Percentiles rank a stretch among this genome's conserved stretches.
Conservation (phyloP, 2,329 filamentous ascomycete species). For the Hymenoscyphus occultus region DNA sequence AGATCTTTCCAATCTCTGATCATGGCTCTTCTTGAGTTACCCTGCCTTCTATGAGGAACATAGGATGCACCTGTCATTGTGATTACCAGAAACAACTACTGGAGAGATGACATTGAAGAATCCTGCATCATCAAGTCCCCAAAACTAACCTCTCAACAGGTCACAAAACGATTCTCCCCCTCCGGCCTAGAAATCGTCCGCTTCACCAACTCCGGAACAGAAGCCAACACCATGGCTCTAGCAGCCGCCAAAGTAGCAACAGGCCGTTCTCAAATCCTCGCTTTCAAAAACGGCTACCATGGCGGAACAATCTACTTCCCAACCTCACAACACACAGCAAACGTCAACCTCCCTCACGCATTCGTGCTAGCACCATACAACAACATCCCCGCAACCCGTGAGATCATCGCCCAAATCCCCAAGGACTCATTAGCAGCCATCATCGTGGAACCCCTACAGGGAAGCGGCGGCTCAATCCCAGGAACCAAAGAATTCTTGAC, state of each 20-base stretch:
- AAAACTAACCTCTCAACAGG: constrained; percentile 35
- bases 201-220: constrained; percentile 65
- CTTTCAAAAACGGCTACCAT: constrained; percentile 27
- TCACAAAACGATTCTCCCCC: constrained; percentile 46
- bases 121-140: not conserved
- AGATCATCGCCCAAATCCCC: not conserved
- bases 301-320: constrained; percentile 40
- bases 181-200: constrained; percentile 50
- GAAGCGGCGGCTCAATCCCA: not conserved
- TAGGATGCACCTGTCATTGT: too few relatives aligned
- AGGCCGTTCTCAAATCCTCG: constrained; percentile 24
- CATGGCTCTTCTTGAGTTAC: too few relatives aligned
- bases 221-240: constrained; percentile 60
- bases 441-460: not conserved
- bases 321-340: constrained; percentile 42
- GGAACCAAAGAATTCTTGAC: not conserved
- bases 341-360: not conserved
- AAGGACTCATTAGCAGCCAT: not conserved
- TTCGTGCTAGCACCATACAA: not conserved
- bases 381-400: not conserved
- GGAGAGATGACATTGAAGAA: too few relatives aligned
- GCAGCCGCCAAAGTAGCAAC: constrained; percentile 36
- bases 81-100: not conserved
- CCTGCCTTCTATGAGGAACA: too few relatives aligned
- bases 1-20: too few relatives aligned